Evolutionary conservation across 1,284 basidiomycete species (phyloP).

Genomic region (Quambalaria eucalypti): DNA sequence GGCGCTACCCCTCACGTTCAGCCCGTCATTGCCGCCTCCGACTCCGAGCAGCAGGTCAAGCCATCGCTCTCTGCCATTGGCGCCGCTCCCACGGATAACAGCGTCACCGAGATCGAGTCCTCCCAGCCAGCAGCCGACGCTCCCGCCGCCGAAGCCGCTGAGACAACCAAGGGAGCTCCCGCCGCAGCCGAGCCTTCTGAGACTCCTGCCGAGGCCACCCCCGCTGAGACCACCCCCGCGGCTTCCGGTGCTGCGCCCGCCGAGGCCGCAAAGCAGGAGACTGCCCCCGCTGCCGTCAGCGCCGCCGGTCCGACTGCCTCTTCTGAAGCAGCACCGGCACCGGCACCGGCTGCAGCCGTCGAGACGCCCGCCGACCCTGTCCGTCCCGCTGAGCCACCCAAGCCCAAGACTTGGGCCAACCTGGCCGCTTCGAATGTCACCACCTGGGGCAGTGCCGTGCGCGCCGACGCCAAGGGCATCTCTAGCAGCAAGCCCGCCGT

Average conservation of each 20-base stretch:
- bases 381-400: slow-evolving; percentile 21
- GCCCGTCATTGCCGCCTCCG: slow-evolving; percentile 25
- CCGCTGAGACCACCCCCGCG: slow-evolving; percentile 18
- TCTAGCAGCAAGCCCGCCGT: slow-evolving; percentile 13
- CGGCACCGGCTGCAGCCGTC: slow-evolving; percentile 39
- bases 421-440: slow-evolving; percentile 38
- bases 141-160: slow-evolving; percentile 4
- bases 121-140: slow-evolving; percentile 12
- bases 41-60: slow-evolving; percentile 23
- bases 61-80: slow-evolving; percentile 10
- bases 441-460: slow-evolving; percentile 40
- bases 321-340: slow-evolving; percentile 3
- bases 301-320: slow-evolving; percentile 3
- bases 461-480: slow-evolving; percentile 26
- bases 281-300: slow-evolving; percentile 37
- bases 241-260: slow-evolving; percentile 26
- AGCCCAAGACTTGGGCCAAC: slow-evolving; percentile 46
- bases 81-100: slow-evolving; percentile 11
- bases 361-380: slow-evolving; percentile 9
- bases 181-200: slow-evolving; percentile 21
- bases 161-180: slow-evolving; percentile 11
- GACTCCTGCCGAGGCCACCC: slow-evolving; percentile 31
- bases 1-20: slow-evolving; percentile 23
- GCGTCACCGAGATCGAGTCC: slow-evolving; percentile 15
- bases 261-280: slow-evolving; percentile 49